These are phyloP conservation scores for Trypanosoma boissoni DNA, from an alignment of 208 protist genomes.

Conservation along the genomic window DNA sequence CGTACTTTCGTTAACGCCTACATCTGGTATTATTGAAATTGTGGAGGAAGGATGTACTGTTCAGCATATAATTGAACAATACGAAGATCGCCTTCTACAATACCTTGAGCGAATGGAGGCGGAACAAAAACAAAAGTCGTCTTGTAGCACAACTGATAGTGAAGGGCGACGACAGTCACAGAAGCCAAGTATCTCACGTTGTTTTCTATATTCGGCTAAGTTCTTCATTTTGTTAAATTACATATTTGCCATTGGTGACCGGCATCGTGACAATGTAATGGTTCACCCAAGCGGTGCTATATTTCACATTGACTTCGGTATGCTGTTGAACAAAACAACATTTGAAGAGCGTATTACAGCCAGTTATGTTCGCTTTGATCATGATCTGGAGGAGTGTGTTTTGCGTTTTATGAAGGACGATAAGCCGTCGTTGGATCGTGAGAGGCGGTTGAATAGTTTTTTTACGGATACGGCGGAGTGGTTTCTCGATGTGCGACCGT, in stretches of 20 bases:
- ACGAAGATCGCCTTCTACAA: constrained; percentile 27
- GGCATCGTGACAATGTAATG: constrained; percentile 82
- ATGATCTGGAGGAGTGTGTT: constrained; percentile 29
- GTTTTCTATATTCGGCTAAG: constrained; percentile 73
- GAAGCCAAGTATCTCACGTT: not conserved
- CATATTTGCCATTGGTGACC: constrained; percentile 80
- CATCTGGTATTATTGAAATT: constrained; percentile 71
- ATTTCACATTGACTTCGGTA: constrained; percentile 86
- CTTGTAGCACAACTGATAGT: not conserved
- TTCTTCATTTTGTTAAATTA: constrained; percentile 84
- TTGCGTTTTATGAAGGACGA: constrained; percentile 21
- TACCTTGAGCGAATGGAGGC: constrained; percentile 13
- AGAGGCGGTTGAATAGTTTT: constrained; percentile 30
- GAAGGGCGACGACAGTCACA: not conserved
- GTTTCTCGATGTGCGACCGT: constrained; percentile 61
- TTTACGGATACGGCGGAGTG: constrained; percentile 60
- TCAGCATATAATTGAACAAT: constrained; percentile 19
- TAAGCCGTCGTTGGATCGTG: not conserved
- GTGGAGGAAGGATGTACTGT: constrained; percentile 36
- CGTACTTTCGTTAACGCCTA: constrained; percentile 54
- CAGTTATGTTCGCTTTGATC: constrained; percentile 30
- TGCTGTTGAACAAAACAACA: constrained; percentile 60
- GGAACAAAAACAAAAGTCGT: not conserved
- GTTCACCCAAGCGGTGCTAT: constrained; percentile 62
- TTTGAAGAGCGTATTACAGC: constrained; percentile 37